Evolutionary conservation across 352 stramenopile species (phyloP), one percentile per base, ranked within the genome.

Genomic region (Globisporangium camurandrum): DNA sequence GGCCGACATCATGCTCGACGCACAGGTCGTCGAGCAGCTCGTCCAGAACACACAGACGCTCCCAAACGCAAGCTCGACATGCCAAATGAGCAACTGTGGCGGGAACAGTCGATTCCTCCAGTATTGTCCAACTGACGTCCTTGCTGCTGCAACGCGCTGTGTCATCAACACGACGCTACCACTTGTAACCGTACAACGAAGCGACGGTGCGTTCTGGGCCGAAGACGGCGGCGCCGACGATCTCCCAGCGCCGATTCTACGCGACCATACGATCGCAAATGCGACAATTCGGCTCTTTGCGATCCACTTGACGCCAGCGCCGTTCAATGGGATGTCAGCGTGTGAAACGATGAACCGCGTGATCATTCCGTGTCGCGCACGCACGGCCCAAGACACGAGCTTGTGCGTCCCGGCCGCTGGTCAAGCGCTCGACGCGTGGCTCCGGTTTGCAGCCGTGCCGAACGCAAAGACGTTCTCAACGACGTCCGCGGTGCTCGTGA

Each of bases 341-440:
- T 88, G 77, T 46, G 48, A 77, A 44, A 47, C 67, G 9, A 53
- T 75, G 12, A 68, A 61, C 4, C 61, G 82, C 48, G 81, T 86
- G 22, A 86, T 88, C 56, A 56, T 88, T 22, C 77, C 77, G 16
- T 88, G 77, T 56, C 64, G 72, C 47, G 72, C 69, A 42, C 62
- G 70, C n/a, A 61, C 50, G 2, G 62, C 71, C 12, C 62, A 40
- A 12, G 74, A 88, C 49, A 62, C 67, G 14, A 62, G 78, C 40
- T 36, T 85, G 20, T 88, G 77, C 39, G 44, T 49, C 5, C 57
- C 65, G 1, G 47, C 57, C 10, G 23, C 54, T 4, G 66, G 74
- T 23, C 37, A 65, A 27, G 59, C 68, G 0, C 75, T 86, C 47
- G 71, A 85, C 47, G 74, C 70, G 28, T 88, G 77, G 77, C 72